Evolutionary conservation across 208 protist species (phyloP), one percentile per base, ranked within the genome.

Genomic region (Acanthamoeba royreba): DNA sequence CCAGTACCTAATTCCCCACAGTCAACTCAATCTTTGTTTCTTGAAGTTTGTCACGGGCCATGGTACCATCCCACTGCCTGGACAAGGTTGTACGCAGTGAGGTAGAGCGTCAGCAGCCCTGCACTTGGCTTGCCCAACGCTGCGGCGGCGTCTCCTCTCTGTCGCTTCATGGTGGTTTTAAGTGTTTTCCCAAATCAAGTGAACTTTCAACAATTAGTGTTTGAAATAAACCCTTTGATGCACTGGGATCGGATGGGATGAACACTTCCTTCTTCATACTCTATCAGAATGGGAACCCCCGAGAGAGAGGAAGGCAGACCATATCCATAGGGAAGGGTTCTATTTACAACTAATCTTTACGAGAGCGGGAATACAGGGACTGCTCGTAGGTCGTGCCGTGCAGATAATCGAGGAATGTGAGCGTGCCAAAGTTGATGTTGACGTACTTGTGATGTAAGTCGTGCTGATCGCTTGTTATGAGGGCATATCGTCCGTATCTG

Each of bases 381-480:
- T 79, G 66, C 1, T 3, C 38, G 66, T 79, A 79, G 66, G 66
- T 19, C 11, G 66, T 79, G 66, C 66, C 66, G 19, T 79, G 66
- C 2, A 79, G 66, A 4, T 79, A 45, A 28, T 79, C 66, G 1
- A 79, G 66, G 35, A 79, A 4, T 15, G 7, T 28, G 66, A 79
- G 66, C 19, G 66, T 79, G 66, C 66, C 66, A 79, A 79, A 79
- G 66, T 79, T 79, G 38, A 79, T 40, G 17, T 79, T 79, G 66
- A 79, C 40, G 66, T 79, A 40, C 38, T 79, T 79, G 66, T 79
- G 66, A 40, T 79, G 66, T 0, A 79, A 19, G 35, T 79, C 66
- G 66, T 79, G 66, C 17, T 79, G 38, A 1, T 79, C 35, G 66
- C 66, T 79, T 0, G 66, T 79, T 33, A 79, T 79, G 19, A 79